These are phyloP conservation scores for Epichloe uncinata DNA, from an alignment of 2,329 filamentous ascomycete species.

Conservation along the genomic window DNA sequence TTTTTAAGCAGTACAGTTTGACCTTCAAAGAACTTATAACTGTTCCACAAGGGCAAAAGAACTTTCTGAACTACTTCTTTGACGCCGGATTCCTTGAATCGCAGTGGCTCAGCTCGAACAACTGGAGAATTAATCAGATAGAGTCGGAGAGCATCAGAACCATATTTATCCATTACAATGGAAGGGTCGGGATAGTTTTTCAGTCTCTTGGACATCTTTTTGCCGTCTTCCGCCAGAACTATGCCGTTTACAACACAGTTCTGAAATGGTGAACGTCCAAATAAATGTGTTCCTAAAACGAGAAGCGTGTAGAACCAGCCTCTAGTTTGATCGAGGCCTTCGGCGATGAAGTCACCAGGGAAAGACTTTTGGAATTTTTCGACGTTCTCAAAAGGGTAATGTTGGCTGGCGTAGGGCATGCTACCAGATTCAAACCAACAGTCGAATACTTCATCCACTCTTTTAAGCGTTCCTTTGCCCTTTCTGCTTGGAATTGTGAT, in stretches of 20 bases:
- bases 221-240: constrained; percentile 84
- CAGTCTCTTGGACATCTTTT: constrained; percentile 96
- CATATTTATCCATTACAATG: constrained; percentile 74
- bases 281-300: constrained; percentile 78
- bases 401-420: constrained; percentile 85
- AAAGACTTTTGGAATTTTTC: constrained; percentile 70
- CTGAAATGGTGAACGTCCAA: constrained; percentile 74
- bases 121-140: constrained; percentile 96
- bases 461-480: constrained; percentile 70
- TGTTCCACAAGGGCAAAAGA: constrained; percentile 85
- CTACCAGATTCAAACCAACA: constrained; percentile 96
- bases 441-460: constrained; percentile 83
- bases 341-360: constrained; percentile 88
- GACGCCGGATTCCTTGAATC: constrained; percentile 84
- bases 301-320: constrained; percentile 95
- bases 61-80: constrained; percentile 93
- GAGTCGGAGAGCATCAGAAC: constrained; percentile 83
- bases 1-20: constrained; percentile 82
- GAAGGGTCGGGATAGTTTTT: constrained; percentile 91
- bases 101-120: constrained; percentile 76
- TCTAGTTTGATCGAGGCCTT: constrained; percentile 84
- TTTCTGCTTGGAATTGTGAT: constrained; percentile 88
- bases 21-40: constrained; percentile 90
- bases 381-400: constrained; percentile 85
- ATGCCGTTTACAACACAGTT: constrained; percentile 97